Base-by-base conservation (phyloP, 1,284 basidiomycete species). In the Cryptococcus neoformans region DNA sequence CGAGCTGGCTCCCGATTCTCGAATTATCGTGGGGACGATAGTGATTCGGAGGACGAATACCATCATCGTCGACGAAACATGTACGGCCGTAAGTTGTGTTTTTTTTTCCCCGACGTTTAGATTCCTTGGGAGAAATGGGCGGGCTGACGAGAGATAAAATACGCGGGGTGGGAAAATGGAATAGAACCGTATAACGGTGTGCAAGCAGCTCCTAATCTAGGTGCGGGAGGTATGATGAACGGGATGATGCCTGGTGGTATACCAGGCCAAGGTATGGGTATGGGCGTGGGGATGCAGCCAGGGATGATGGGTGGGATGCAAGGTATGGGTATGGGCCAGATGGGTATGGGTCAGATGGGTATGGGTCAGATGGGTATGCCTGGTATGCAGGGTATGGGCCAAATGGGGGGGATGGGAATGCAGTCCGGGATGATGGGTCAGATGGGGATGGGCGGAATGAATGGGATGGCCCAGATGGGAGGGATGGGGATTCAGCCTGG, bases 41-140 rank as follows among this genome's bases (percentile, higher is more conserved):
- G 57, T 45, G 62, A 62, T 38, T 56, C 57, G 47, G 59, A 59
- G 42, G 65, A 64, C 34, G 59, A 61, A 9, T 40, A 60, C 36
- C 55, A 49, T 49, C 55, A 58, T n/a, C 53, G 62, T 16, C n/a
- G 46, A 34, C 53, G 65, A 28, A 60, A 59, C 39, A 47, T 54
- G 42, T 60, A 59, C 40, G 57, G 56, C 11, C 59, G 63, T 65
- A 49, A 63, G 65, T 62, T 11, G 16, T 2, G 0, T 42, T 9
- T 11, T 17, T 36, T 37, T 40, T 39, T 21, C n/a, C 34, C 40
- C 12, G 14, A 0, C 28, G 1, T 28, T 28, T 28, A 4, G 4
- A 28, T 28, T 28, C 28, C 28, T 41, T 41, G 16, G 40, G 40
- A 5, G 3, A 11, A 41, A 12, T 41, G 40, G 6, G 4, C 5